phyloP scores from a whole-genome alignment of 2,329 filamentous ascomycete species.

The Diaporthe longicolla region DNA sequence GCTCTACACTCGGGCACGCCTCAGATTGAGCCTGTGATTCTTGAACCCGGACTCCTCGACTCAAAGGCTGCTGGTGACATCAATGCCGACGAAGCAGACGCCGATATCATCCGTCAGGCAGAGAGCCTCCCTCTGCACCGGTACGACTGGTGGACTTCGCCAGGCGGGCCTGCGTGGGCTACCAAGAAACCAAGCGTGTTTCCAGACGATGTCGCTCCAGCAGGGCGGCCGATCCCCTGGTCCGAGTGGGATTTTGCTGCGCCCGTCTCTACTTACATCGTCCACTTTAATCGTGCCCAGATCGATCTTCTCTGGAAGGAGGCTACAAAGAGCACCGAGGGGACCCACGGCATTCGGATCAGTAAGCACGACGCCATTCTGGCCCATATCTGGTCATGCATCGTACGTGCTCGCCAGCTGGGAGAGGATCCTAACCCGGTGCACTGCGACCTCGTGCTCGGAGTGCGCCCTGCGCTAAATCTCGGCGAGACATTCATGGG shows the following conservation, averaged over 20 bases:
- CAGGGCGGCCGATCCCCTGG: slow-evolving; percentile 3
- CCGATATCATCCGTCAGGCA: slow-evolving; percentile 1
- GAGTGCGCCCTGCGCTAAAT: slow-evolving; percentile 6
- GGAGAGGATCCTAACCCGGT: not conserved
- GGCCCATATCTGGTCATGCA: slow-evolving; percentile 9
- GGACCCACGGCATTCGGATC: not conserved
- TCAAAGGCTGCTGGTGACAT: slow-evolving; percentile 8
- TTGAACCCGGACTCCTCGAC: not conserved
- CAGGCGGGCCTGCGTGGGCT: slow-evolving; percentile 12
- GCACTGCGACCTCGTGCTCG: slow-evolving; percentile 6
- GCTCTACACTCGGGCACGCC: not conserved
- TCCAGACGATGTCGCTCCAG: slow-evolving; percentile 3
- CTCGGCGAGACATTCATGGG: slow-evolving; percentile 2
- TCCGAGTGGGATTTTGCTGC: slow-evolving; percentile 9
- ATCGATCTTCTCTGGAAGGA: not conserved
- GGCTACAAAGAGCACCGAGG: not conserved
- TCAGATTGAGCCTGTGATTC: not conserved
- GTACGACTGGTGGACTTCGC: slow-evolving; percentile 20
- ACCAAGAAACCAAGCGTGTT: slow-evolving; percentile 2
- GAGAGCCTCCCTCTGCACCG: slow-evolving; percentile 15
- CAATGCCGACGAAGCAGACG: slow-evolving; percentile 10
- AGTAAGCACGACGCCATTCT: slow-evolving; percentile 14
- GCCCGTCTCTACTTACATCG: not conserved
- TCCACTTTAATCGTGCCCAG: not conserved
- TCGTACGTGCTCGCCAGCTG: slow-evolving; percentile 14